Base-by-base conservation (phyloP, 164 flowering plant genomes). In the Platanus orientalis region DNA sequence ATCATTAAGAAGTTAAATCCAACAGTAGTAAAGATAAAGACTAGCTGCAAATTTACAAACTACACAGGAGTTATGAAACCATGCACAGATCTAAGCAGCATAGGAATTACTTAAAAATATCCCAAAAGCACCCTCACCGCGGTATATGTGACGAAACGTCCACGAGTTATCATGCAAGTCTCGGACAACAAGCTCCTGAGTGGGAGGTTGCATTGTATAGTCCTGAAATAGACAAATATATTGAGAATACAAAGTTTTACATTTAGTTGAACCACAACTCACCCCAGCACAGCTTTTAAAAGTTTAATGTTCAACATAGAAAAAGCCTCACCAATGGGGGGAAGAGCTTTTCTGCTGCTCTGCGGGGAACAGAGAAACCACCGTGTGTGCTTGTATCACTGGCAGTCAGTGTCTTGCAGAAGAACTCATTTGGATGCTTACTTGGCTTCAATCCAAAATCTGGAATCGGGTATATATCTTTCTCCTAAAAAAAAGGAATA, bases 361-460 rank as follows among this genome's bases (percentile, higher is more conserved):
- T 79, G 9, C 99, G 90, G 36, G 99, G 99, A 50, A 95, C 98
- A 11, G 99, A 95, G 76, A 95, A 95, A 51, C 99, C 99, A 59
- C 99, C 99, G 71, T 95, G 99, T 0, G 99, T 95, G 71, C 99
- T 95, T 30, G 99, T 95, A 63, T 95, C 99, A 74, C 99, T 95
- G 60, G 98, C 97, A 16, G 99, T 95, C 73, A 95, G 75, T 49
- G 93, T 95, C 75, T 95, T 95, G 84, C 97, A 95, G 80, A 95
- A 95, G 78, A 92, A 90, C 53, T 95, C 99, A 66, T 66, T 88
- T 34, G 98, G 99, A 64, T 95, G 98, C 63, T 87, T 92, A 77
- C 87, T 83, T 29, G 77, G 78, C 72, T 73, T 83, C 28, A 77
- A 51, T 51, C 96, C 95, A 73, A 83, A 87, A 61, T 86, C 87